Base-by-base conservation (phyloP, 2,329 filamentous ascomycete genomes). In the Colletotrichum paranaense region DNA sequence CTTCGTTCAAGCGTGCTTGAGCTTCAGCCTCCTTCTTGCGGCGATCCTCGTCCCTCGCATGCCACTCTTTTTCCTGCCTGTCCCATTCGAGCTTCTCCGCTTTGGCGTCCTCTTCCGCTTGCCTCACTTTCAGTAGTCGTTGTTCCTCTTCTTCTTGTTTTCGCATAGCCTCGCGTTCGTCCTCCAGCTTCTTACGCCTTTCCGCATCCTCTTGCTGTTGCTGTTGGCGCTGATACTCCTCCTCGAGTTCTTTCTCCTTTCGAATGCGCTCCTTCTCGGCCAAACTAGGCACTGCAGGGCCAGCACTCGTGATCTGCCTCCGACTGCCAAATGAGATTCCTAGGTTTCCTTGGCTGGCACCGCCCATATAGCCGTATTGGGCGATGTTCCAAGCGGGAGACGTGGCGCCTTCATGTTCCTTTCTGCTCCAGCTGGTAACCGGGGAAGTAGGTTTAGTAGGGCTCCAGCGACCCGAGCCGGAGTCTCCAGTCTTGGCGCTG, bases 351-450 rank as follows among this genome's bases (percentile, higher is more conserved):
- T 99, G 97, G 79, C 94, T 98, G 30, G 97, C 97, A 62, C 97
- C 97, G 71, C 97, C 97, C 93, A 98, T 97, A 83, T 98, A 99
- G 8, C 97, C 95, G 80, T 99, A 99, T 81, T 99, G 97, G 70
- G 95, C 93, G 77, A 98, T 98, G 81, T 98, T 99, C 97, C 97
- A 99, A 1, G 97, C 97, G 0, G 97, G 97, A 30, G 92, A 88
- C 1, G 95, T 98, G 57, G 88, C 89, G 19, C 90, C 90, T 82
- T 98, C 94, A 77, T 98, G 94, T 68, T 90, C 89, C 82, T 90
- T 94, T 81, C 91, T 97, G 82, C 94, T 97, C 97, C 97, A 98
- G 83, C 92, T 97, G 80, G 94, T 98, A 74, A 96, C 90, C 1
- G 86, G 82, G 72, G 86, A 82, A 5, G 87, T 86, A 2, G 91